Conservation (phyloP, 2,329 filamentous ascomycete species). For the Colletotrichum costaricense region DNA sequence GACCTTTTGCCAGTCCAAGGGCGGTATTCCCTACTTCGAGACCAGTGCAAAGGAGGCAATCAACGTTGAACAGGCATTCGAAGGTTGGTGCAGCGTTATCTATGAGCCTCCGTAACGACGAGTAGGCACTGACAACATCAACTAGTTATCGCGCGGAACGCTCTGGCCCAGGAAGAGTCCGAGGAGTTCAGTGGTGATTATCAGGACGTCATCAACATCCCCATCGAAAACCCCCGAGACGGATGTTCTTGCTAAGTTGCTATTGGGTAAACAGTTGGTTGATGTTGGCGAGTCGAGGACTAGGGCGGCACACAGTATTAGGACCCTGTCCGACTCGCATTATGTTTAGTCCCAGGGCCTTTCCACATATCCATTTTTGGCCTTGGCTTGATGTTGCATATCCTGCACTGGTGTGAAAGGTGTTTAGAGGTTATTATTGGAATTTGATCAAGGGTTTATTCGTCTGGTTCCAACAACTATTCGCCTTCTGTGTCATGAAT, state of each 20-base stretch:
- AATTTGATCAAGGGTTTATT: constrained; percentile 30
- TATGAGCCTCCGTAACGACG: not conserved
- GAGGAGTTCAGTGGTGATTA: constrained; percentile 98
- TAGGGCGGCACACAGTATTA: constrained; percentile 16
- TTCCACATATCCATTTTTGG: constrained; percentile 32
- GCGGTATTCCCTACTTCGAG: constrained; percentile 98
- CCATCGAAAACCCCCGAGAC: constrained; percentile 92
- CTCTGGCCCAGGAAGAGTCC: constrained; percentile 94
- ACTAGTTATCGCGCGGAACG: constrained; percentile 93
- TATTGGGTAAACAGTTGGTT: constrained; percentile 10
- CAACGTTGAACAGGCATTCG: constrained; percentile 89
- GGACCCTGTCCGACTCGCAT: constrained; percentile 21
- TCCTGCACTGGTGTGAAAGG: constrained; percentile 35
- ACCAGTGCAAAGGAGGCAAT: constrained; percentile 98
- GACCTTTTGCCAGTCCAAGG: constrained; percentile 98
- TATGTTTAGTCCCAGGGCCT: constrained; percentile 30
- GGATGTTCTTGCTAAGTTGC: constrained; percentile 72
- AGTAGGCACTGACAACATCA: constrained; percentile 31
- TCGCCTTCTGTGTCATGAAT: not conserved
- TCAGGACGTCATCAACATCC: constrained; percentile 97
- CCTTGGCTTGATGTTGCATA: constrained; percentile 38
- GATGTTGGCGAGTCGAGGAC: constrained; percentile 13
- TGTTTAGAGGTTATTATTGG: constrained; percentile 35
- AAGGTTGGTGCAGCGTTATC: constrained; percentile 59
- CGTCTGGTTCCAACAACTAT: not conserved